A percentile compares a stretch with the other conserved stretches of the same genome.
phyloP scores from a whole-genome alignment of 2,329 filamentous ascomycete species.

The Ophiosphaerella narmari region DNA sequence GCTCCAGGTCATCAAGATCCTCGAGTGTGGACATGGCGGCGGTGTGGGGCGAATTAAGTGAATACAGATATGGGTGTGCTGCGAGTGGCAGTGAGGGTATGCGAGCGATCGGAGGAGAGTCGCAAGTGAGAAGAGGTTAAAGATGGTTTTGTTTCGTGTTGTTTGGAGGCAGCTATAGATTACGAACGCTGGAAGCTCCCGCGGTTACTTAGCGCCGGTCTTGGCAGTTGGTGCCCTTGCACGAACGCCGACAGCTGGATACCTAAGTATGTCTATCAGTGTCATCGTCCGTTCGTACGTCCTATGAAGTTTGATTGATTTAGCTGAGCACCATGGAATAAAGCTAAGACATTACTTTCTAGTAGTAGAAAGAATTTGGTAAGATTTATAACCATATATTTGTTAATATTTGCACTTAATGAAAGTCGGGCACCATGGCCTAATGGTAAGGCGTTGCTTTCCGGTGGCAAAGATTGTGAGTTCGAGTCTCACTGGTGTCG shows the following conservation, averaged over 20 bases:
- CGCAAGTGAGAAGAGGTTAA: constrained; percentile 9
- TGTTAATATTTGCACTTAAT: too few relatives aligned
- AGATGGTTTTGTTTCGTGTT: constrained; percentile 26
- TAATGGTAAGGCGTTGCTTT: constrained; percentile 54
- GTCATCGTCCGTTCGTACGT: too few relatives aligned
- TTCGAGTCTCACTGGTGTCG: constrained; percentile 51
- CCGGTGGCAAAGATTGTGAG: constrained; percentile 52
- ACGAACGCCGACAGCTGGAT: neutral
- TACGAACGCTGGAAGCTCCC: constrained; percentile 36
- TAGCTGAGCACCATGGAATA: too few relatives aligned
- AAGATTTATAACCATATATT: too few relatives aligned
- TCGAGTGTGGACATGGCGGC: constrained; percentile 82
- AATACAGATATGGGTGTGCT: neutral
- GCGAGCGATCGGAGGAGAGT: constrained; percentile 5
- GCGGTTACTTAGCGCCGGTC: constrained; percentile 25
- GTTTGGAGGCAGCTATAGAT: constrained; percentile 42
- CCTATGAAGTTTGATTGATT: too few relatives aligned
- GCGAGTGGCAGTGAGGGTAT: neutral
- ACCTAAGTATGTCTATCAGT: too few relatives aligned
- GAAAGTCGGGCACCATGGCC: constrained; percentile 44
- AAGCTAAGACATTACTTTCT: too few relatives aligned
- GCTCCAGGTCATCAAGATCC: constrained; percentile 88
- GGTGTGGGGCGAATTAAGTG: constrained; percentile 20
- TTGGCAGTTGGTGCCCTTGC: constrained; percentile 16
- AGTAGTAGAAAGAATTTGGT: too few relatives aligned